Evolutionary conservation across 768 basidiomycete genomes (phyloP).

Genomic region (Leccinum subgranulosum): DNA sequence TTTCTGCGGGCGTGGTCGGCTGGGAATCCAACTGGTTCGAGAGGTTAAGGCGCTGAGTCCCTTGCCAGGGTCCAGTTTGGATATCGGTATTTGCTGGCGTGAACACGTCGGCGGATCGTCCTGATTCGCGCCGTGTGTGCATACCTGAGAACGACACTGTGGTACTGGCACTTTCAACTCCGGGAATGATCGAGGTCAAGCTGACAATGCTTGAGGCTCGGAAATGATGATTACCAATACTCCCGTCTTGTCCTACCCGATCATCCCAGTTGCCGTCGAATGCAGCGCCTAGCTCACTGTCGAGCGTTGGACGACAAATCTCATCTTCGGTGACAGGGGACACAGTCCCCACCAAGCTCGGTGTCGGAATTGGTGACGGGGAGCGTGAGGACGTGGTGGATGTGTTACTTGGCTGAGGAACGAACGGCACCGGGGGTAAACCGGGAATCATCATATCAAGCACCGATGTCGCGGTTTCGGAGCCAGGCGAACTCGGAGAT

Average conservation of each 20-base stretch:
- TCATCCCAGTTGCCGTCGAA: slow-evolving; percentile 32
- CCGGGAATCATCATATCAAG: slow-evolving; percentile 33
- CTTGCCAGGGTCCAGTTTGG: slow-evolving; percentile 15
- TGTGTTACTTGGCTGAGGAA: slow-evolving; percentile 30
- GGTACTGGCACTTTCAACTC: slow-evolving; percentile 11
- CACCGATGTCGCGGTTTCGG: slow-evolving; percentile 19
- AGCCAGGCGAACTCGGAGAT: slow-evolving; percentile 9
- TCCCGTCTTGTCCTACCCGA: slow-evolving; percentile 10
- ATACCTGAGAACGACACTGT: slow-evolving; percentile 2
- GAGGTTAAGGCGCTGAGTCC: neutral
- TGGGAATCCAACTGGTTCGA: slow-evolving; percentile 29
- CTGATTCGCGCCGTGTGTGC: neutral
- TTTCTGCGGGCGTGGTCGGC: slow-evolving; percentile 20
- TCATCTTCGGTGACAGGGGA: slow-evolving; percentile 6
- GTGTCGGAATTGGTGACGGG: slow-evolving; percentile 17
- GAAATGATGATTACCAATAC: slow-evolving; percentile 41
- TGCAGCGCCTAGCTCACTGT: slow-evolving; percentile 56
- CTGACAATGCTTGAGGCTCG: slow-evolving; percentile 56
- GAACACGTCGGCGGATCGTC: neutral
- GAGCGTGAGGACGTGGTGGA: slow-evolving; percentile 20
- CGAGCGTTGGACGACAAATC: slow-evolving; percentile 39
- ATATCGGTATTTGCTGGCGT: neutral
- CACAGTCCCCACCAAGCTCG: slow-evolving; percentile 2
- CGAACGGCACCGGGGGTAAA: slow-evolving; percentile 33
- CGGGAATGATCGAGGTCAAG: slow-evolving; percentile 37